Base-by-base conservation (phyloP, 805 yeast species). In the Candida odintsovae region DNA sequence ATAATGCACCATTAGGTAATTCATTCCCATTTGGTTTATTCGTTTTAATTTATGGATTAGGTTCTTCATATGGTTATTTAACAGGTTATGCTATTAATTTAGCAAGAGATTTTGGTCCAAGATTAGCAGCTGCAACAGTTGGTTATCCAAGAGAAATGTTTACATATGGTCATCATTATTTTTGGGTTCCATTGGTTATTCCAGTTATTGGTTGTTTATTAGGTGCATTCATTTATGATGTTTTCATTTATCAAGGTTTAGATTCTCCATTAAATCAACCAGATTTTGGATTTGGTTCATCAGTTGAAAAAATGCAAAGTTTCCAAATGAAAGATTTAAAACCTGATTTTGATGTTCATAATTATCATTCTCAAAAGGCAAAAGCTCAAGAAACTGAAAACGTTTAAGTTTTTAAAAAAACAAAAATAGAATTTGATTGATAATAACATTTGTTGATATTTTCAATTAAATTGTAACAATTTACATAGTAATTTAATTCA, bases 61-160 rank as follows among this genome's bases (percentile, higher is more conserved):
- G 78, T 56, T 65, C 75, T n/a, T 60, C 76, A 11, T 65, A 71
- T 51, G 77, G 79, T 41, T 73, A 66, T 58, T 73, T 73, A 56
- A 76, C 82, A n/a, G 80, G 79, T 18, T 73, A 73, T 53, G 81
- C 80, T 37, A 61, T 77, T 55, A 77, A 77, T 61, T 62, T 71
- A 47, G 80, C 80, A 28, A 72, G 82, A 63, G 82, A 77, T 61
- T 65, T 76, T 43, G 78, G 75, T 19, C 82, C 82, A 47, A 64
- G 82, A 53, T 55, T 77, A 37, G 78, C 77, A 31, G 61, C 77
- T 18, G 65, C 67, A 36, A 62, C 74, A 44, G 66, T 73, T 33
- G 82, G 82, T 26, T 73, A 74, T 50, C 70, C 73, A 37, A 57
- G 59, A 26, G 70, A 61, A 33, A 63, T 58, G 53, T 74, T 73